A percentile compares a stretch with the other conserved stretches of the same genome.
Evolutionary conservation across 2,329 filamentous ascomycete species (phyloP).

Genomic region (Fusarium temperatum): DNA sequence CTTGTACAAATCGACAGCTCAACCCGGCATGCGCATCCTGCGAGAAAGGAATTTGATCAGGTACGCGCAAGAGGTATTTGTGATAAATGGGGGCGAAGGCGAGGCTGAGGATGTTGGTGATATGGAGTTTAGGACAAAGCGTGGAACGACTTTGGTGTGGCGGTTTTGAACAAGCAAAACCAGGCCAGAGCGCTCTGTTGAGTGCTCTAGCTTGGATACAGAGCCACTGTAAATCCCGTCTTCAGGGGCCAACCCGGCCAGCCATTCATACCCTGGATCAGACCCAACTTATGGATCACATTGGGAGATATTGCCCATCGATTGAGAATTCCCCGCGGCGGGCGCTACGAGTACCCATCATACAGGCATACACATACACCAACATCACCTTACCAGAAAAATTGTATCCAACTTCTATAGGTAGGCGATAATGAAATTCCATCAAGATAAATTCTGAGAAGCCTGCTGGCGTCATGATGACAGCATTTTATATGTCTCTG

Average conservation of each 20-base stretch:
- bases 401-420: not conserved
- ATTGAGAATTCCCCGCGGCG: constrained; percentile 16
- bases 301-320: not conserved
- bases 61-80: not conserved
- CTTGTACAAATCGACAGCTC: constrained; percentile 19
- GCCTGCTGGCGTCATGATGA: constrained; percentile 13
- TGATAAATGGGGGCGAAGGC: constrained; percentile 1
- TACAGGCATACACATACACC: not conserved
- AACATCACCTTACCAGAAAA: constrained; percentile 3
- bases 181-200: not conserved
- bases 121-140: constrained; percentile 19
- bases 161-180: constrained; percentile 20
- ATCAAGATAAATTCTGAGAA: not conserved
- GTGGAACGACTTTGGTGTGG: constrained; percentile 21
- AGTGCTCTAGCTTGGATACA: not conserved
- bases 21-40: not conserved
- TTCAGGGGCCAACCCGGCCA: not conserved
- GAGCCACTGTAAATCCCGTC: not conserved
- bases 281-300: not conserved
- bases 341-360: constrained; percentile 6
- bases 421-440: not conserved
- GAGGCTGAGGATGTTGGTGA: constrained; percentile 29
- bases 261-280: not conserved
- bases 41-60: not conserved
- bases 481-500: not conserved